Conservation (phyloP, 148 eudicot species). For the Cornus controversa region DNA sequence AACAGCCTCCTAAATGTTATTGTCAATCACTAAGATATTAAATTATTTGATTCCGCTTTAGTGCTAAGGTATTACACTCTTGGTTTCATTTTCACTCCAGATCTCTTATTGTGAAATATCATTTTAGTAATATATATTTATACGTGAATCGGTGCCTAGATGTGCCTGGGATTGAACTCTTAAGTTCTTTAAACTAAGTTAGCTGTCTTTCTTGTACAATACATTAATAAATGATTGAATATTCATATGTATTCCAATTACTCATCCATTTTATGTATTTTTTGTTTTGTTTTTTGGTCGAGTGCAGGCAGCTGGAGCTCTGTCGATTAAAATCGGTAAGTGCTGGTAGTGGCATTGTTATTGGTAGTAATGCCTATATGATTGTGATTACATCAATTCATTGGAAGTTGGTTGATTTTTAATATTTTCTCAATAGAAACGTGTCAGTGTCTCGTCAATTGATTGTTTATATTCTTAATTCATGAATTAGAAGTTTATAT, state of each 20-base stretch:
- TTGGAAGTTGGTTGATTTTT: not conserved
- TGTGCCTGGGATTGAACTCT: not conserved
- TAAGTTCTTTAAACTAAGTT: not conserved
- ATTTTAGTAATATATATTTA: not conserved
- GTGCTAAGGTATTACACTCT: not conserved
- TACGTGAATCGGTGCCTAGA: not conserved
- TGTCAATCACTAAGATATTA: not conserved
- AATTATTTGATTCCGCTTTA: not conserved
- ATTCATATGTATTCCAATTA: not conserved
- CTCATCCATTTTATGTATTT: not conserved
- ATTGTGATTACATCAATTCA: not conserved
- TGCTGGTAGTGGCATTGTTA: not conserved
- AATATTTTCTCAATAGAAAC: not conserved
- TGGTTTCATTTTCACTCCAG: not conserved
- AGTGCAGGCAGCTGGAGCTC: conserved; percentile 96
- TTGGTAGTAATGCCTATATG: not conserved
- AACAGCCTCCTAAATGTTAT: not conserved
- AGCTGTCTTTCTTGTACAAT: too few species aligned
- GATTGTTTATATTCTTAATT: not conserved
- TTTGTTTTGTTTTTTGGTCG: not conserved
- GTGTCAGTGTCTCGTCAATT: not conserved
- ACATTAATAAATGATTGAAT: too few species aligned
- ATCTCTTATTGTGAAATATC: not conserved
- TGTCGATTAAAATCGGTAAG: conserved; percentile 87
- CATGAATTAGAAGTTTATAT: not conserved